Conservation (phyloP, 768 basidiomycete genomes). For the Clathrus columnatus region DNA sequence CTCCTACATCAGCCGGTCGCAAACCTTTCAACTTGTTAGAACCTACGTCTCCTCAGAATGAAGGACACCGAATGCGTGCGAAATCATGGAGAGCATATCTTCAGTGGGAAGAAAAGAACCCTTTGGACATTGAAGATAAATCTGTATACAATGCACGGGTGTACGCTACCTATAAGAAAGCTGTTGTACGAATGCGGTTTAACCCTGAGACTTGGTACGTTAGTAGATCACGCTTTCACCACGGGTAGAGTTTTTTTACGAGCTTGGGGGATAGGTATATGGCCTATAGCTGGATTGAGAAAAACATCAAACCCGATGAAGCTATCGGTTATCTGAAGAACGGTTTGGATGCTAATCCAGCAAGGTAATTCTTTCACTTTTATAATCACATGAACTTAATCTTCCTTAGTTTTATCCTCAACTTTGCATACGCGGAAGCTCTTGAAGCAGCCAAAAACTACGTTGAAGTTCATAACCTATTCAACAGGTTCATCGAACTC, state of each 20-base stretch:
- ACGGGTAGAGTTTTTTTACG: not conserved
- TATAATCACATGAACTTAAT: not conserved
- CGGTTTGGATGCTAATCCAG: constrained; percentile 82
- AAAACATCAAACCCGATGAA: constrained; percentile 71
- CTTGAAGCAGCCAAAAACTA: constrained; percentile 57
- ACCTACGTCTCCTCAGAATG: constrained; percentile 53
- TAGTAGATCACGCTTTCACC: not conserved
- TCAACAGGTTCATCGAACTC: constrained; percentile 59
- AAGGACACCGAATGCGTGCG: constrained; percentile 64
- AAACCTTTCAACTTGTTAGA: constrained; percentile 50
- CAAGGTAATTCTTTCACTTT: constrained; percentile 38
- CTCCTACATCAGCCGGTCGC: constrained; percentile 28
- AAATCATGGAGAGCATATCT: constrained; percentile 86
- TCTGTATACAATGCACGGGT: constrained; percentile 58
- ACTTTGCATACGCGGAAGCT: constrained; percentile 77
- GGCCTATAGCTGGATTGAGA: constrained; percentile 76
- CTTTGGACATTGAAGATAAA: constrained; percentile 80
- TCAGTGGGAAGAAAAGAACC: constrained; percentile 94
- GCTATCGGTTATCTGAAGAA: constrained; percentile 70
- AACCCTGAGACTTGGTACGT: constrained; percentile 89
- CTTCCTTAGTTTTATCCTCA: constrained; percentile 67
- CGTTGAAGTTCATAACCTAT: constrained; percentile 61
- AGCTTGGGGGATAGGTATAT: constrained; percentile 58
- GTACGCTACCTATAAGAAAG: constrained; percentile 79
- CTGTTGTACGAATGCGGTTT: constrained; percentile 85